A percentile compares a stretch with the other conserved stretches of the same genome.
Evolutionary conservation across 1,139 yeast genomes (phyloP).

Genomic region (Hyphopichia wangnamkhiaoensis): DNA sequence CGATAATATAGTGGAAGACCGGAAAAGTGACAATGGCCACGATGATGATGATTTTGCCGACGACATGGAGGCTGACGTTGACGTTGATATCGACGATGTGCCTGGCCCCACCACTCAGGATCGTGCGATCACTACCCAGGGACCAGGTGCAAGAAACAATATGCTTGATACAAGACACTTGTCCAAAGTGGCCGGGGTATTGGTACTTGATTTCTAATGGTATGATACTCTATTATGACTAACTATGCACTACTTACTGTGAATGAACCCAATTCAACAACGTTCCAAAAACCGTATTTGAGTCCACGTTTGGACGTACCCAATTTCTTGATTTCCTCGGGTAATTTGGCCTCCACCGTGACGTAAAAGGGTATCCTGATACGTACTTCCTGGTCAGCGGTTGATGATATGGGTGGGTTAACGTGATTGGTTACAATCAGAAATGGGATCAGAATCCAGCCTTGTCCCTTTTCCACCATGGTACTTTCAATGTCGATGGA

Average conservation of each 20-base stretch:
- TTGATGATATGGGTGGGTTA: not conserved
- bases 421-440: conserved; percentile 10
- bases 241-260: not conserved
- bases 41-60: conserved; percentile 21
- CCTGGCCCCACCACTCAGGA: conserved; percentile 21
- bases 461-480: conserved; percentile 26
- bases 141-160: conserved; percentile 23
- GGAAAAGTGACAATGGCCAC: conserved; percentile 14
- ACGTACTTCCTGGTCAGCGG: not conserved
- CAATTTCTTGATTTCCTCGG: conserved; percentile 20
- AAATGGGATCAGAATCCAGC: conserved; percentile 42
- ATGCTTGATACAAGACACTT: conserved; percentile 54
- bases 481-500: conserved; percentile 15
- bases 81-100: conserved; percentile 14
- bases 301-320: conserved; percentile 21
- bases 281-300: conserved; percentile 35
- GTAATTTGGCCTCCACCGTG: conserved; percentile 20
- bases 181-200: conserved; percentile 53
- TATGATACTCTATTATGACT: not conserved
- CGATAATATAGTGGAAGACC: conserved; percentile 23
- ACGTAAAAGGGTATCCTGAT: conserved; percentile 33
- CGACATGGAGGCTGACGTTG: conserved; percentile 16
- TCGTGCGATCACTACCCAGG: conserved; percentile 16
- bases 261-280: conserved; percentile 22
- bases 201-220: conserved; percentile 53